Evolutionary conservation across 2,329 filamentous ascomycete species (phyloP).

Genomic region (Colletotrichum salicis): DNA sequence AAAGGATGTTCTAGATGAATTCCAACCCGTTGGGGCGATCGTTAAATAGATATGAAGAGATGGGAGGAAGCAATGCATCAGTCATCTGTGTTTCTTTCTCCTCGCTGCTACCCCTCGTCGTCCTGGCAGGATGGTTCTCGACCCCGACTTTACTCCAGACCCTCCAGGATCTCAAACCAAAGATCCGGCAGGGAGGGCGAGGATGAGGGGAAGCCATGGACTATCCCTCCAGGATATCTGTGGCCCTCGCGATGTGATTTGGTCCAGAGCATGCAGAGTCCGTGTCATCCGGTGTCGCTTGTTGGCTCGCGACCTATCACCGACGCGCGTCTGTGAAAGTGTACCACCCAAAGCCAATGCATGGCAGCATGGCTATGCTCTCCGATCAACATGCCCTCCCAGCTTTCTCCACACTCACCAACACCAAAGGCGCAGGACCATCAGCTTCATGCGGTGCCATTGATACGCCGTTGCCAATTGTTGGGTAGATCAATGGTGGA

Average conservation of each 20-base stretch:
- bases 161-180: constrained; percentile 21
- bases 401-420: constrained; percentile 32
- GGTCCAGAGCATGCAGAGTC: constrained; percentile 21
- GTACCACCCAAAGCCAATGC: constrained; percentile 25
- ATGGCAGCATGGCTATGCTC: constrained; percentile 29
- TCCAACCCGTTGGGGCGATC: constrained; percentile 12
- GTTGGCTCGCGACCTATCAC: constrained; percentile 26
- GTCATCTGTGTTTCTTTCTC: background rate
- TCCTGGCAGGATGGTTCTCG: constrained; percentile 16
- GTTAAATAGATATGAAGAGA: constrained; percentile 28
- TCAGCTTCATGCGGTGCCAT: constrained; percentile 19
- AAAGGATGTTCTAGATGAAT: background rate
- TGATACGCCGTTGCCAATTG: background rate
- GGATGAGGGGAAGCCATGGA: constrained; percentile 25
- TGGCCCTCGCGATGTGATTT: constrained; percentile 20
- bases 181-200: constrained; percentile 17
- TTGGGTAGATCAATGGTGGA: background rate
- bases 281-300: constrained; percentile 30
- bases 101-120: background rate
- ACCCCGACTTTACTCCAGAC: constrained; percentile 34
- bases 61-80: background rate
- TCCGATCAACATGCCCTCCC: constrained; percentile 29
- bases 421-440: background rate
- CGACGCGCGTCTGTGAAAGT: constrained; percentile 27
- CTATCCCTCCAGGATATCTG: constrained; percentile 11